Percentiles rank a stretch among this genome's conserved stretches.
Conservation (phyloP, 495 filamentous ascomycete genomes). For the Coniosporium apollinis region DNA sequence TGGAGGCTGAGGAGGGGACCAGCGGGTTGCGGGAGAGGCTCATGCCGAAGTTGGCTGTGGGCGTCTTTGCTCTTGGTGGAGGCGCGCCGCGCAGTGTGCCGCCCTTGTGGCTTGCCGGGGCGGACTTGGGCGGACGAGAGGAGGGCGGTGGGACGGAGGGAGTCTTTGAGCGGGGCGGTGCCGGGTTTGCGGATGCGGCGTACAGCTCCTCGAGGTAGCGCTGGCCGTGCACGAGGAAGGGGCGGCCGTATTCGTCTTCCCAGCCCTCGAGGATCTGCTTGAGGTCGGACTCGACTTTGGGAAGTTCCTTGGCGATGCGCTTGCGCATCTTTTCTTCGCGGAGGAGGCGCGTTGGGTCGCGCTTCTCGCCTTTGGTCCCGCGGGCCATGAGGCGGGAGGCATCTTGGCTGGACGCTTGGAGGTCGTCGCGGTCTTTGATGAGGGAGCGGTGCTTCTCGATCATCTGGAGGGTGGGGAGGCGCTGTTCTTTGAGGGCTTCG, state of each 20-base stretch:
- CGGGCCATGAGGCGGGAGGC: slow-evolving; percentile 81
- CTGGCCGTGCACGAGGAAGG: slow-evolving; percentile 83
- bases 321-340: slow-evolving; percentile 98
- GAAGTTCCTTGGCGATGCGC: slow-evolving; percentile 84
- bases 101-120: slow-evolving; percentile 9
- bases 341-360: slow-evolving; percentile 86
- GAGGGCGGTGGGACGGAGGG: slow-evolving; percentile 44
- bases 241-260: slow-evolving; percentile 86
- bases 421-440: slow-evolving; percentile 71
- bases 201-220: slow-evolving; percentile 70
- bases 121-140: slow-evolving; percentile 6
- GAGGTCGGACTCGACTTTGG: slow-evolving; percentile 73
- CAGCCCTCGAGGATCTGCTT: slow-evolving; percentile 66
- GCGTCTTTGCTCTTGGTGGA: slow-evolving; percentile 38
- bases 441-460: slow-evolving; percentile 74
- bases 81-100: slow-evolving; percentile 15
- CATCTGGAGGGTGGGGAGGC: slow-evolving; percentile 62
- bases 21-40: slow-evolving; percentile 47
- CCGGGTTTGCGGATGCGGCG: slow-evolving; percentile 41
- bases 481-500: slow-evolving; percentile 71
- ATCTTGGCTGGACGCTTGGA: slow-evolving; percentile 79
- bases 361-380: slow-evolving; percentile 73
- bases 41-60: slow-evolving; percentile 32
- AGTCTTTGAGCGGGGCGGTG: slow-evolving; percentile 60
- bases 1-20: slow-evolving; percentile 21